Conservation (phyloP, 345 rosid genomes). For the Trapa bicornis region DNA sequence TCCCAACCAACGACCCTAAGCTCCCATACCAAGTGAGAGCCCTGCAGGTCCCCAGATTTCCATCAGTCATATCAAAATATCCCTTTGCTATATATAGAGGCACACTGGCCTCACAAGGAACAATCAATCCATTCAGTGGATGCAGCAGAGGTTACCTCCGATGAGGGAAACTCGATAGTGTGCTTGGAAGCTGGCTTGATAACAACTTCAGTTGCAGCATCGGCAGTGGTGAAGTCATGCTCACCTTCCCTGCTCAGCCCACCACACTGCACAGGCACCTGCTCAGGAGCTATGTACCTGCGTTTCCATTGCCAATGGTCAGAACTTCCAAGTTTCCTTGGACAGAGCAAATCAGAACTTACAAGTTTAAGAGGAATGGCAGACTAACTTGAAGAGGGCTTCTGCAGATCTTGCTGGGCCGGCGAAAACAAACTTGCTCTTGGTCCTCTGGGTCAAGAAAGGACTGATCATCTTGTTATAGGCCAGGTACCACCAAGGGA, state of each 20-base stretch:
- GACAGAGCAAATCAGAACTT: background rate
- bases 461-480: slow-evolving; percentile 36
- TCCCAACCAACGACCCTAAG: slow-evolving; percentile 41
- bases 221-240: slow-evolving; percentile 24
- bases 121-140: background rate
- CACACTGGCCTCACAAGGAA: background rate
- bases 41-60: slow-evolving; percentile 11
- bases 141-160: slow-evolving; percentile 20
- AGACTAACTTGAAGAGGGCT: slow-evolving; percentile 40
- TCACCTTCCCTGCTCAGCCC: slow-evolving; percentile 34
- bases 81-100: background rate
- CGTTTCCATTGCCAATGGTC: background rate
- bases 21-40: slow-evolving; percentile 28
- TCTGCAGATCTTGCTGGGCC: slow-evolving; percentile 33
- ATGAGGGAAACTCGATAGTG: slow-evolving; percentile 23
- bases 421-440: slow-evolving; percentile 43
- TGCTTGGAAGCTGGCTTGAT: slow-evolving; percentile 29
- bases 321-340: background rate
- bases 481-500: slow-evolving; percentile 48
- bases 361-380: background rate
- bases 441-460: slow-evolving; percentile 41
- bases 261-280: slow-evolving; percentile 39
- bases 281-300: slow-evolving; percentile 38
- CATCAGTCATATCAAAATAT: background rate
- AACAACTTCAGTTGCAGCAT: slow-evolving; percentile 21